Evolutionary conservation across 75 land plant genomes (phyloP), one percentile per base, ranked within the genome.

Genomic region (Azolla pinnata): DNA sequence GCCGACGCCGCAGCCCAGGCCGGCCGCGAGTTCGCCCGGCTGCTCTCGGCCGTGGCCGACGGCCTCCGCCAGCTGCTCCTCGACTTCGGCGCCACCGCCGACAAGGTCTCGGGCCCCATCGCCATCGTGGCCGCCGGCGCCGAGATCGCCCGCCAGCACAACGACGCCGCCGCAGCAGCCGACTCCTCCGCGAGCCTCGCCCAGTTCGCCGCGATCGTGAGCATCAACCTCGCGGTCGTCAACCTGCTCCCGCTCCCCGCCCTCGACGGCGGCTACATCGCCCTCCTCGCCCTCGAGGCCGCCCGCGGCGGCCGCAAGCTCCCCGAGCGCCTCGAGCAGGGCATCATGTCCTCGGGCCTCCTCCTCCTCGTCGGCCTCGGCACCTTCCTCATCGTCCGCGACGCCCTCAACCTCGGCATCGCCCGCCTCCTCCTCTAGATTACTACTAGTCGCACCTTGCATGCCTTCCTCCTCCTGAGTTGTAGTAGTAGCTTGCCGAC

Each of bases 51-150:
- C 29, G 88, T 95, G 1, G 44, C 81, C 27, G 84, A 81, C 24
- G 78, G 89, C 2, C 62, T 95, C 60, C 77, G 77, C 52, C 88
- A 89, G 62, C 77, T 93, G 27, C 63, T 95, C 28, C 53, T 90
- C 12, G 86, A 95, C 56, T 95, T 95, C 44, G 77, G 85, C 0
- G 78, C 85, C 66, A 65, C 87, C 0, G 99, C 88, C 0, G 70
- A 75, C 19, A 86, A 90, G 53, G 76, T 95, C 8, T 85, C 98
- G 0, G 96, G 98, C 18, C 98, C 98, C 1, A 85, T 93, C 18
- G 98, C 87, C 4, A 93, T 93, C 31, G 92, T 93, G 50, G 96
- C 98, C 14, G 91, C 83, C 28, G 98, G 98, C 9, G 96, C 96
- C 0, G 96, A 93, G 69, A 96, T 90, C 17, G 98, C 98, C 0